Percentiles rank a stretch among this genome's conserved stretches.
phyloP scores from a whole-genome alignment of 140 eudicot species.

The Oenanthe javanica region DNA sequence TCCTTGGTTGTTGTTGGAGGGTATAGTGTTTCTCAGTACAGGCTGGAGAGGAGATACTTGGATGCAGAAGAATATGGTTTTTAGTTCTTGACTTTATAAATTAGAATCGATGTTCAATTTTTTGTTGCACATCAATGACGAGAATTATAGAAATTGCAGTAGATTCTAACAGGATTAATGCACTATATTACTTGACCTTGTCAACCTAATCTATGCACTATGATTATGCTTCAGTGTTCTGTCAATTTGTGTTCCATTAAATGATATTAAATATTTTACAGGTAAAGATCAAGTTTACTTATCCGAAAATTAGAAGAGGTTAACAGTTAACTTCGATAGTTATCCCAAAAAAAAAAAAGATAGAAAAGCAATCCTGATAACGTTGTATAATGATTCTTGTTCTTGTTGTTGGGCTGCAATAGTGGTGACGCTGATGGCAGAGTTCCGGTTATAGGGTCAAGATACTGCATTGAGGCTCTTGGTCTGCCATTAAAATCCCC shows the following conservation, averaged over 20 bases:
- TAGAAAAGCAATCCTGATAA: neutral
- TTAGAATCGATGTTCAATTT: neutral
- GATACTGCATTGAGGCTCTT: constrained; percentile 50
- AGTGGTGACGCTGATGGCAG: constrained; percentile 63
- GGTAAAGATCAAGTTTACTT: neutral
- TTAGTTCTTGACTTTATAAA: neutral
- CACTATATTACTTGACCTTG: neutral
- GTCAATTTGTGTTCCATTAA: neutral
- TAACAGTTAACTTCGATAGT: neutral
- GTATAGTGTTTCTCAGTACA: neutral
- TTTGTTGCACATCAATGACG: neutral
- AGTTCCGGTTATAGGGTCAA: constrained; percentile 53
- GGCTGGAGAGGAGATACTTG: neutral
- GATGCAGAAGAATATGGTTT: neutral
- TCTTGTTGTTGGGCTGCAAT: constrained; percentile 3
- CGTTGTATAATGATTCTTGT: neutral
- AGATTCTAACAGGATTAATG: neutral
- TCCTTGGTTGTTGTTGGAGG: neutral
- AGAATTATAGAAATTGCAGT: neutral
- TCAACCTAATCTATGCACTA: neutral
- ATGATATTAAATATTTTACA: too few species aligned
- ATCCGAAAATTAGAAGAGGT: neutral
- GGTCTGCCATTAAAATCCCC: constrained; percentile 35
- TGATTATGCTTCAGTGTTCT: neutral
- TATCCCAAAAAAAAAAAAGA: neutral